phyloP scores from a whole-genome alignment of 2,329 filamentous ascomycete species.

The Fusarium mangiferae region DNA sequence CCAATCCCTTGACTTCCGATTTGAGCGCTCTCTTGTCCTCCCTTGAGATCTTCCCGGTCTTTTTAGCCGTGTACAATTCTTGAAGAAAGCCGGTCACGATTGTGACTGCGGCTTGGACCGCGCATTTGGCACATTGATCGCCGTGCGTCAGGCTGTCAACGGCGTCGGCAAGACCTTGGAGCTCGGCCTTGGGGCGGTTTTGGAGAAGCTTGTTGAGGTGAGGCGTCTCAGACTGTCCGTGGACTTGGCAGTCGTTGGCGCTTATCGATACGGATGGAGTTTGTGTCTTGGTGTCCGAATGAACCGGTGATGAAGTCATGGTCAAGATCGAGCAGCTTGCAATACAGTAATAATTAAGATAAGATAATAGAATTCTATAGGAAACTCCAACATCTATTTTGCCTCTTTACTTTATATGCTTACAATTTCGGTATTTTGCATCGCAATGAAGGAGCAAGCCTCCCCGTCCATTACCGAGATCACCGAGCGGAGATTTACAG shows the following conservation, averaged over 20 bases:
- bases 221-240: constrained; percentile 13
- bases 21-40: constrained; percentile 32
- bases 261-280: not conserved
- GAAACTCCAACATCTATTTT: accelerated
- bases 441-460: not conserved
- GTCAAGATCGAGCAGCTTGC: not conserved
- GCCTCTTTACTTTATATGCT: not conserved
- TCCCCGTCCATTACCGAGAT: not conserved
- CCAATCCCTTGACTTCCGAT: constrained; percentile 21
- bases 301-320: not conserved
- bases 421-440: not conserved
- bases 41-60: constrained; percentile 23
- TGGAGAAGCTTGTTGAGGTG: constrained; percentile 24
- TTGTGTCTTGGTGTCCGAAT: not conserved
- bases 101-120: constrained; percentile 6
- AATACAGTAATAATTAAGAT: not conserved
- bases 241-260: constrained; percentile 4
- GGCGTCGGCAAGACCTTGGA: constrained; percentile 4
- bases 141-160: constrained; percentile 2
- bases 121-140: constrained; percentile 24
- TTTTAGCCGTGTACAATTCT: constrained; percentile 20
- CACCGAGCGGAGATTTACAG: not conserved
- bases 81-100: constrained; percentile 9
- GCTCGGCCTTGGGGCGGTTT: constrained; percentile 1
- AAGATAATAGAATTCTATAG: not conserved